Conservation (phyloP, 306 rosid species). For the Betula pendula region DNA sequence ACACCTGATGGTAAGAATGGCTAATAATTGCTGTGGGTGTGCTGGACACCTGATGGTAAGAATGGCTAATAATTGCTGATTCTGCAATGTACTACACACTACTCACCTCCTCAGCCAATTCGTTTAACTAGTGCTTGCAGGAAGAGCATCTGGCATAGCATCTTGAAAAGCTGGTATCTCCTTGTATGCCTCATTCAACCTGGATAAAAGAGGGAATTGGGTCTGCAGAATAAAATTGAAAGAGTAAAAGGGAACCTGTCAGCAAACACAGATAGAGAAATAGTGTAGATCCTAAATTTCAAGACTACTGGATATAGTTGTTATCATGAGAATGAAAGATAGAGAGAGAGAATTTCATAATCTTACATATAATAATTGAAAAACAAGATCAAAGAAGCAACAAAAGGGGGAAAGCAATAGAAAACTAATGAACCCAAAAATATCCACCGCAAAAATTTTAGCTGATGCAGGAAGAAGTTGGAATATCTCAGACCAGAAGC, state of each 20-base stretch:
- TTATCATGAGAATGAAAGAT: background rate
- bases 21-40: background rate
- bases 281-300: background rate
- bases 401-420: background rate
- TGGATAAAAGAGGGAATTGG: constrained; percentile 60
- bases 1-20: background rate
- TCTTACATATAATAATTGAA: background rate
- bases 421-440: background rate
- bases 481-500: background rate
- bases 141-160: constrained; percentile 63
- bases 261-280: background rate
- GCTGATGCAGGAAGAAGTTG: background rate
- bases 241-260: constrained; percentile 8
- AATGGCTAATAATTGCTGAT: background rate
- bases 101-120: constrained; percentile 19
- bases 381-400: background rate
- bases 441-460: background rate
- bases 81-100: background rate
- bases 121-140: constrained; percentile 30
- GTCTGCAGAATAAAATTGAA: constrained; percentile 41
- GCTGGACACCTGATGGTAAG: background rate
- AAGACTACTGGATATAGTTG: background rate
- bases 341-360: background rate
- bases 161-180: constrained; percentile 58
- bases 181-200: constrained; percentile 59